Percentiles rank a stretch among this genome's conserved stretches.
These are phyloP conservation scores for California macrophylla DNA, from an alignment of 441 rosid species.

Conservation along the genomic window DNA sequence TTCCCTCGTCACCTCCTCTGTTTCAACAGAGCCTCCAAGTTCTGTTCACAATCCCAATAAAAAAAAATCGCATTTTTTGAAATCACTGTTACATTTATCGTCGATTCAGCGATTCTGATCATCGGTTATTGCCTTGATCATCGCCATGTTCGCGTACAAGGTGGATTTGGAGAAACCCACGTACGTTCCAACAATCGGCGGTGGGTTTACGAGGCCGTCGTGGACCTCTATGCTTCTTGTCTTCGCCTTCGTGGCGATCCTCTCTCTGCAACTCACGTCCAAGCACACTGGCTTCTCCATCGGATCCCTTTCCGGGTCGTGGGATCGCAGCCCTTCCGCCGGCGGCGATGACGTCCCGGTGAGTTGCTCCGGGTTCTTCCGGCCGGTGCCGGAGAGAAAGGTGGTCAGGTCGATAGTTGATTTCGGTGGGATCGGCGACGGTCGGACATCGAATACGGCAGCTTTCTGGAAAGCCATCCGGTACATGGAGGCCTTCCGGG, in stretches of 20 bases:
- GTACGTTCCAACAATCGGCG: background rate
- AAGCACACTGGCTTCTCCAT: background rate
- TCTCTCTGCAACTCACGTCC: slow-evolving; percentile 35
- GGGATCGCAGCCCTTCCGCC: background rate
- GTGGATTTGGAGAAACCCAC: background rate
- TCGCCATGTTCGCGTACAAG: slow-evolving; percentile 1
- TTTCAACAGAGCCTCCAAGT: background rate
- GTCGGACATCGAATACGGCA: slow-evolving; percentile 55
- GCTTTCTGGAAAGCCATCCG: slow-evolving; percentile 55
- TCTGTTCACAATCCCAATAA: background rate
- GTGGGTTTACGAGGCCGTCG: slow-evolving; percentile 27
- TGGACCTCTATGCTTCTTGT: slow-evolving; percentile 42
- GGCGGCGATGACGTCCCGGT: slow-evolving; percentile 6
- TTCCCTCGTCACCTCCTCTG: background rate
- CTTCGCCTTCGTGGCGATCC: slow-evolving; percentile 35
- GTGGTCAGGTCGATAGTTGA: slow-evolving; percentile 54
- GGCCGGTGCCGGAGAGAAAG: slow-evolving; percentile 30
- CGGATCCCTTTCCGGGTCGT: background rate
- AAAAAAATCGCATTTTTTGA: background rate
- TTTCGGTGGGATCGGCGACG: slow-evolving; percentile 89
- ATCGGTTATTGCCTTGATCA: background rate
- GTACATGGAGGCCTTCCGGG: slow-evolving; percentile 38
- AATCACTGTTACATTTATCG: background rate
- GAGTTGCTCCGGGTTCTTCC: slow-evolving; percentile 38
- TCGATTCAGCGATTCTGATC: background rate